Conservation (phyloP, 1,284 basidiomycete genomes). For the Erythrobasidium hasegawianum region DNA sequence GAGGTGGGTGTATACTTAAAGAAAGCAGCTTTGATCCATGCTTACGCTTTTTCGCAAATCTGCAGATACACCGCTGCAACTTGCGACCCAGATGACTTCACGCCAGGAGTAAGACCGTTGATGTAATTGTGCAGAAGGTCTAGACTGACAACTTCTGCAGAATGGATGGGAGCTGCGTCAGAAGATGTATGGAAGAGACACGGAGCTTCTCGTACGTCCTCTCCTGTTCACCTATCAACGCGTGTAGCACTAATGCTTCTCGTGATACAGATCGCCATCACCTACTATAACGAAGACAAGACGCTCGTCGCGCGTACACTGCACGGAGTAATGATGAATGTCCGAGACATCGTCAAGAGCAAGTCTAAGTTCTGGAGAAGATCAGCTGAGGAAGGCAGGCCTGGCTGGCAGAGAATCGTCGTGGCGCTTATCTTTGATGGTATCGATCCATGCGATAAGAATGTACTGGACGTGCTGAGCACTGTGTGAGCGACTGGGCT, state of each 20-base stretch:
- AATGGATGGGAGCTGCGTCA: constrained; percentile 76
- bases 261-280: constrained; percentile 33
- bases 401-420: constrained; percentile 91
- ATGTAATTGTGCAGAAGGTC: too few species aligned
- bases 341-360: constrained; percentile 95
- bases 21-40: constrained; percentile 67
- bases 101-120: constrained; percentile 55
- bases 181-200: constrained; percentile 80
- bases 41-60: constrained; percentile 66
- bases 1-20: constrained; percentile 40
- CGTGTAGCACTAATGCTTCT: not conserved
- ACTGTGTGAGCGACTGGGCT: too few species aligned
- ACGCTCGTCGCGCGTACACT: constrained; percentile 85
- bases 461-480: constrained; percentile 66
- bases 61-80: constrained; percentile 88
- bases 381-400: constrained; percentile 73
- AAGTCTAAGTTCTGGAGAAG: constrained; percentile 88
- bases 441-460: constrained; percentile 93
- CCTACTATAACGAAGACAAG: constrained; percentile 86
- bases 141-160: constrained; percentile 40
- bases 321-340: constrained; percentile 95
- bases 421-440: constrained; percentile 82
- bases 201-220: constrained; percentile 74
- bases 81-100: constrained; percentile 90
- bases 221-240: not conserved